Conservation (phyloP, 164 flowering plant genomes). For the Nymphaea colorata region DNA sequence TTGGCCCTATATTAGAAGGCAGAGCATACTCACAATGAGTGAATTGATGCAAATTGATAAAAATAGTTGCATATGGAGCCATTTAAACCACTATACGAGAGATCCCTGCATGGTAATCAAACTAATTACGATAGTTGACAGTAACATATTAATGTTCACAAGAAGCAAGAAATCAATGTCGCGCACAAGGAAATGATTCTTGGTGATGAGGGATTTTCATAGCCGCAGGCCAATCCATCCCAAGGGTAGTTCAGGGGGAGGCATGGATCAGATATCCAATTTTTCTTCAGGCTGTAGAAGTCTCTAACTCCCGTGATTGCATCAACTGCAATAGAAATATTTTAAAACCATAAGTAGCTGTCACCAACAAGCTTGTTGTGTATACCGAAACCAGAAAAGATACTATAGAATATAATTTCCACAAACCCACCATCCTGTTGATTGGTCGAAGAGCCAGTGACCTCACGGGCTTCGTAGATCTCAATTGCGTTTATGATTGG, state of each 20-base stretch:
- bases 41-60: no score
- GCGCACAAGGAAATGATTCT: background rate
- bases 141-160: background rate
- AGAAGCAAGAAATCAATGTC: background rate
- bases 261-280: background rate
- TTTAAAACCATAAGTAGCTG: background rate
- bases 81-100: background rate
- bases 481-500: conserved; percentile 44
- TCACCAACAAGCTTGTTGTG: no score
- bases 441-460: conserved; percentile 15
- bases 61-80: no score
- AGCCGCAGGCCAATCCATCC: background rate
- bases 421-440: conserved; percentile 2
- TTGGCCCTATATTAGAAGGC: no score
- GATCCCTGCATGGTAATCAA: background rate
- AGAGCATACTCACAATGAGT: no score
- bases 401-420: background rate
- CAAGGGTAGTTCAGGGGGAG: background rate
- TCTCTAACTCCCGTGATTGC: background rate
- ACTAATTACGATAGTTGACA: background rate
- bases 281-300: background rate
- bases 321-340: background rate
- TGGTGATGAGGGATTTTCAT: background rate
- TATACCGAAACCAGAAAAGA: background rate
- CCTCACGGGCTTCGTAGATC: conserved; percentile 9